A percentile compares a stretch with the other conserved stretches of the same genome.
Conservation (phyloP, 306 rosid species). For the Astragalus membranaceus region DNA sequence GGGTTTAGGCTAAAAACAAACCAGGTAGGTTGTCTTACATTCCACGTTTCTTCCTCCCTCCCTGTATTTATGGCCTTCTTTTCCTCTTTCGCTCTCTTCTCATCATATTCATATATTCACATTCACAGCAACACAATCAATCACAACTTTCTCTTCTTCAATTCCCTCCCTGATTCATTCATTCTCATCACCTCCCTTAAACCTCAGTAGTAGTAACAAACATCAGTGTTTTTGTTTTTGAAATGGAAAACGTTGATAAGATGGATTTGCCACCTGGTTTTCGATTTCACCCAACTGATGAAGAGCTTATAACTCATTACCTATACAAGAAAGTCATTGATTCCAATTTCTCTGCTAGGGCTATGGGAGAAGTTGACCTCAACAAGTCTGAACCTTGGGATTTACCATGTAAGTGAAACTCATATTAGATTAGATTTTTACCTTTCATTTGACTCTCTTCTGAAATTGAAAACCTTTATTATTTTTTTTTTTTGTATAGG, state of each 20-base stretch:
- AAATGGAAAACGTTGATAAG: slow-evolving; percentile 57
- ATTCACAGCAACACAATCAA: slow-evolving; percentile 10
- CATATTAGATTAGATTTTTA: background rate
- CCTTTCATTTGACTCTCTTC: background rate
- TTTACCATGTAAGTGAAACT: slow-evolving; percentile 59
- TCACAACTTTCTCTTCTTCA: slow-evolving; percentile 24
- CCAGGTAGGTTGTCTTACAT: slow-evolving; percentile 60
- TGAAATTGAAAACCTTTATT: background rate
- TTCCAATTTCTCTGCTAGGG: slow-evolving; percentile 48
- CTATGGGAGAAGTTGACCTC: slow-evolving; percentile 93
- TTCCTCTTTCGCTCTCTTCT: slow-evolving; percentile 25
- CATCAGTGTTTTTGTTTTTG: background rate
- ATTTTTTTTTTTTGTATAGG: slow-evolving; percentile 18
- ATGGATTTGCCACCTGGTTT: slow-evolving; percentile 83
- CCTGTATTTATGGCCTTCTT: slow-evolving; percentile 49
- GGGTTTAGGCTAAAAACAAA: slow-evolving; percentile 39
- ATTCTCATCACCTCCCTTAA: slow-evolving; percentile 10
- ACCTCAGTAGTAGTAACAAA: background rate
- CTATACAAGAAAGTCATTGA: slow-evolving; percentile 60
- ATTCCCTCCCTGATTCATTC: slow-evolving; percentile 22
- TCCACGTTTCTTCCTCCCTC: slow-evolving; percentile 66
- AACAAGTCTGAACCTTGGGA: slow-evolving; percentile 99
- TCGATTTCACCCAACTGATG: slow-evolving; percentile 94
- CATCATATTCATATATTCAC: background rate
- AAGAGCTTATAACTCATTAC: slow-evolving; percentile 89